A percentile compares a stretch with the other conserved stretches of the same genome.
phyloP scores from a whole-genome alignment of 805 yeast species.

The Vanderwaltozyma yarrowii region DNA sequence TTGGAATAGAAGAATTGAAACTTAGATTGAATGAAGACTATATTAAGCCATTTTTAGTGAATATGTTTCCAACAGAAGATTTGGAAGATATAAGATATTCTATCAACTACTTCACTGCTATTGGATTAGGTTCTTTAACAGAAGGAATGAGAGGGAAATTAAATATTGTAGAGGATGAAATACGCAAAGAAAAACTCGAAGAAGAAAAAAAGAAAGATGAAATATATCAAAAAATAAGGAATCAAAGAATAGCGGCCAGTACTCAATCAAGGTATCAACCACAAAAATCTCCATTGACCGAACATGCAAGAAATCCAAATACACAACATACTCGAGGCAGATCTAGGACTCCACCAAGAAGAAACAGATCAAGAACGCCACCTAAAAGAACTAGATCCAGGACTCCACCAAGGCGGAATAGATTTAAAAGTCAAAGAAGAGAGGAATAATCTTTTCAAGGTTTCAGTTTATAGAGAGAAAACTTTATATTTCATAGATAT shows the following conservation, averaged over 20 bases:
- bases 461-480: neutral
- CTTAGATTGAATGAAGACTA: conserved; percentile 43
- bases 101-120: conserved; percentile 87
- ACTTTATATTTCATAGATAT: conserved; percentile 8
- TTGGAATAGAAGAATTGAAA: conserved; percentile 48
- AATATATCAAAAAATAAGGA: conserved; percentile 11
- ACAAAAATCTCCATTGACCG: too few relatives aligned
- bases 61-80: conserved; percentile 53
- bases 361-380: conserved; percentile 5
- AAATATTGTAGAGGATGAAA: conserved; percentile 22
- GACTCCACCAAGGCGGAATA: conserved; percentile 15
- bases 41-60: conserved; percentile 38
- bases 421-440: conserved; percentile 1
- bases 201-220: conserved; percentile 3
- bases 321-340: neutral
- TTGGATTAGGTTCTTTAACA: conserved; percentile 76
- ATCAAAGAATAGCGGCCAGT: neutral
- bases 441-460: too few relatives aligned
- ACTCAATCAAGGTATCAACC: neutral
- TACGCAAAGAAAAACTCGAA: conserved; percentile 6
- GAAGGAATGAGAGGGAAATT: conserved; percentile 64
- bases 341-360: conserved; percentile 10
- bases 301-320: neutral
- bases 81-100: conserved; percentile 58
- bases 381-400: conserved; percentile 14